Evolutionary conservation across 148 eudicot species (phyloP), one percentile per base, ranked within the genome.

Genomic region (Diospyros lotus): DNA sequence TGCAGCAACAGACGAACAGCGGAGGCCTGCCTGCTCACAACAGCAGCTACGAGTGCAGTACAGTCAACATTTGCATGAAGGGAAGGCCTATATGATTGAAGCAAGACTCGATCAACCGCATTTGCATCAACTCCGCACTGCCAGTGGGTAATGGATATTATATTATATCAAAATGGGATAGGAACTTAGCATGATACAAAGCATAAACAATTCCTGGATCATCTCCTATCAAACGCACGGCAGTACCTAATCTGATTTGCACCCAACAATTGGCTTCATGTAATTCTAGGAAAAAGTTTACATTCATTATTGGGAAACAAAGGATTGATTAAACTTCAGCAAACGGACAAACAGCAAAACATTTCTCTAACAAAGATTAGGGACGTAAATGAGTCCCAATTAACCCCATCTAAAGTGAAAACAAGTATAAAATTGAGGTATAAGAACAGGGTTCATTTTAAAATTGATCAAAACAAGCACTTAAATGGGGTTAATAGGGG

Each of bases 71-170:
- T 92, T 55, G 88, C 72, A 74, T 89, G 94, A 66, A 92, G 89
- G 80, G 88, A 85, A 69, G 98, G 98, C 80, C 84, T 90, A 44
- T 82, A 83, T 63, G 98, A 95, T 78, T 86, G 92, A 11, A 95
- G 86, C 76, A 95, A 83, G 60, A 92, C 86, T 43, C 98, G 86
- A 69, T 80, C 82, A 72, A 67, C 79, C 71, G 87, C 89, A 80
- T 92, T 89, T 3, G 80, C 84, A 82, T 90, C 90, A 58, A 92
- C 94, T 44, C 96, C 97, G 77, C 85, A 87, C 97, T 92, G 96
- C 59, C 82, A 89, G 58, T 39, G 54, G 62, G 63, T 8, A 73
- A 67, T 7, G 40, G 65, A 0, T 10, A 70, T 11, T 50, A 15
- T 40, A 9, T 74, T 50, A 15, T 40, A 9, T 74, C 44, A 73